These are phyloP conservation scores for Kalaharituber pfeilii DNA, from an alignment of 2,329 filamentous ascomycete genomes.

Conservation along the genomic window DNA sequence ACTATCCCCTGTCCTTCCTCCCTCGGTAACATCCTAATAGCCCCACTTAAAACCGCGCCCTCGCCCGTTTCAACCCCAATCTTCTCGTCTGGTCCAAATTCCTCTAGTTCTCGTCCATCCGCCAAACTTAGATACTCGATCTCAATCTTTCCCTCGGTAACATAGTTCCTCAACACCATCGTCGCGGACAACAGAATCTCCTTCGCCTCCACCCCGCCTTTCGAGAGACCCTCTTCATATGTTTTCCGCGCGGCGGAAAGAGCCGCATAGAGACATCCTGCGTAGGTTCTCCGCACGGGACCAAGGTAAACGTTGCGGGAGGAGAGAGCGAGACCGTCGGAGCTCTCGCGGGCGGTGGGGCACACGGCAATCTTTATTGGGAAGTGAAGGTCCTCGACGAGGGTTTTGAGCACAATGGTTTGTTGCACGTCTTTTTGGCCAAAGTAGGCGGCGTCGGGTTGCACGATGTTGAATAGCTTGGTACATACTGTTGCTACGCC, in stretches of 20 bases:
- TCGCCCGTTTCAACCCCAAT: conserved; percentile 50
- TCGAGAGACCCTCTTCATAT: conserved; percentile 39
- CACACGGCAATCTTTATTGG: conserved; percentile 57
- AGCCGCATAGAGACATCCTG: conserved; percentile 52
- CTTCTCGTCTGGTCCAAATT: conserved; percentile 39
- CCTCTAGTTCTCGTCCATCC: conserved; percentile 66
- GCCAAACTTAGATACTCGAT: conserved; percentile 87
- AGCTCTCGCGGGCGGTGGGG: conserved; percentile 51
- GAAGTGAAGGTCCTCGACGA: conserved; percentile 77
- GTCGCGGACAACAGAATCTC: conserved; percentile 53
- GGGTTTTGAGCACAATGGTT: conserved; percentile 68
- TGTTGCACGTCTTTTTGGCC: conserved; percentile 98
- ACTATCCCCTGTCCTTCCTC: conserved; percentile 69
- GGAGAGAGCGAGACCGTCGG: conserved; percentile 74
- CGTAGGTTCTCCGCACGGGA: conserved; percentile 49
- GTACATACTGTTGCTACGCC: conserved; percentile 93
- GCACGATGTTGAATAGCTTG: conserved; percentile 74
- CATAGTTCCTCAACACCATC: conserved; percentile 30
- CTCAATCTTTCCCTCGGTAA: conserved; percentile 45
- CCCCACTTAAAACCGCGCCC: conserved; percentile 64
- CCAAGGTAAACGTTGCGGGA: conserved; percentile 91
- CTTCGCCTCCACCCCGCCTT: conserved; percentile 37
- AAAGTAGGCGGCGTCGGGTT: conserved; percentile 70
- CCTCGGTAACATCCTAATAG: conserved; percentile 73
- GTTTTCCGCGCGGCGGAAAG: conserved; percentile 51